These are phyloP conservation scores for Schizophyllum amplum DNA, from an alignment of 1,284 basidiomycete genomes.

Conservation along the genomic window DNA sequence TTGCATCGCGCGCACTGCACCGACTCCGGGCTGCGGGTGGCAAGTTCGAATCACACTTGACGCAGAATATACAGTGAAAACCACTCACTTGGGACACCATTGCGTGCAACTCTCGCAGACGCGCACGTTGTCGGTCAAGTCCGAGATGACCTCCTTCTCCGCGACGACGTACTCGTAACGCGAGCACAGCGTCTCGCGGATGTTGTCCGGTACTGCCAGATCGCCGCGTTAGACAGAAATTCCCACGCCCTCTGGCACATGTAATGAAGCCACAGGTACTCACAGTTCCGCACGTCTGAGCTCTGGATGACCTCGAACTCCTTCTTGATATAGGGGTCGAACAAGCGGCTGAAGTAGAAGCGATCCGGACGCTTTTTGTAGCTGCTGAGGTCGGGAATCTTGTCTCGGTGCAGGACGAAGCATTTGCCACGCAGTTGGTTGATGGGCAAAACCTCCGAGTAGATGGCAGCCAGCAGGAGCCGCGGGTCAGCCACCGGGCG, in stretches of 20 bases:
- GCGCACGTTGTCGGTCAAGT: slow-evolving; percentile 83
- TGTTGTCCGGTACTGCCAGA: slow-evolving; percentile 65
- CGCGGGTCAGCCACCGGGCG: slow-evolving; percentile 81
- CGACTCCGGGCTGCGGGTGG: slow-evolving; percentile 62
- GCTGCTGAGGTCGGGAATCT: slow-evolving; percentile 87
- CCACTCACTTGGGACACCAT: slow-evolving; percentile 80
- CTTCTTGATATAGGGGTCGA: slow-evolving; percentile 96
- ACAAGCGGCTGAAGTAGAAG: slow-evolving; percentile 91
- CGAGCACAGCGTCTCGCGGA: slow-evolving; percentile 66
- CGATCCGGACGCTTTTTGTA: slow-evolving; percentile 95
- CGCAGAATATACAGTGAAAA: slow-evolving; percentile 3
- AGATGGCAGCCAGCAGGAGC: slow-evolving; percentile 88
- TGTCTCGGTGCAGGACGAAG: slow-evolving; percentile 89
- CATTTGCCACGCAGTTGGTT: slow-evolving; percentile 87
- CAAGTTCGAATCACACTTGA: not conserved
- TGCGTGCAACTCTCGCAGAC: slow-evolving; percentile 80
- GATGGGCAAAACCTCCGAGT: slow-evolving; percentile 90
- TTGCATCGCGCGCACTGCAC: slow-evolving; percentile 95
- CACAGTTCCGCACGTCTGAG: slow-evolving; percentile 83
- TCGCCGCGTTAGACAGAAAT: slow-evolving; percentile 13
- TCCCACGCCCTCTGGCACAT: slow-evolving; percentile 11
- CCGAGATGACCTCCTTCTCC: slow-evolving; percentile 87
- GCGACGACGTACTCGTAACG: slow-evolving; percentile 94
- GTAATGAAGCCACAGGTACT: slow-evolving; percentile 26
- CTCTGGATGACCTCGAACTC: slow-evolving; percentile 95